Percentiles rank a stretch among this genome's conserved stretches.
Evolutionary conservation across 176 grass and related monocot genomes (phyloP).

Genomic region (Bolboschoenus planiculmis): DNA sequence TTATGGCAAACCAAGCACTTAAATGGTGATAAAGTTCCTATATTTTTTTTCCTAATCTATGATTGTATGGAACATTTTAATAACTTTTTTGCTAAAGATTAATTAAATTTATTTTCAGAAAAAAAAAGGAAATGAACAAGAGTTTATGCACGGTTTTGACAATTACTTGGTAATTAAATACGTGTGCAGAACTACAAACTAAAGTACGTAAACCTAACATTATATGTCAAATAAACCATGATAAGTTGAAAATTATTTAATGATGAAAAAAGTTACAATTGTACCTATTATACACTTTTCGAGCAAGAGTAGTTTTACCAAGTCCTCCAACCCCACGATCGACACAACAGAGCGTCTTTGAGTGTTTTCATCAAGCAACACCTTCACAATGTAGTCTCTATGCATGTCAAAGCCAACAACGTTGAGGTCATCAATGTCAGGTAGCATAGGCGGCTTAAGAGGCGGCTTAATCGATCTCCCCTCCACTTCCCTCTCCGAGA

Average conservation of each 20-base stretch:
- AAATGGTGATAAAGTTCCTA: too few species aligned
- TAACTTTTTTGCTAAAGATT: neutral
- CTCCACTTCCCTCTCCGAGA: neutral
- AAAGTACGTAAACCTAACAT: too few species aligned
- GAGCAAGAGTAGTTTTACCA: neutral
- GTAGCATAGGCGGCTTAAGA: neutral
- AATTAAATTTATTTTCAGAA: neutral
- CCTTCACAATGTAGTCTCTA: neutral
- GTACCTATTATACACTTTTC: neutral
- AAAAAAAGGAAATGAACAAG: neutral
- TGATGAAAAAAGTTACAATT: too few species aligned
- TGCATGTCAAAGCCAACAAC: neutral
- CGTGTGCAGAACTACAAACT: too few species aligned
- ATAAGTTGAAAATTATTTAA: neutral
- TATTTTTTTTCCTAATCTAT: too few species aligned
- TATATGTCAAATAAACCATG: too few species aligned
- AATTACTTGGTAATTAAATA: too few species aligned
- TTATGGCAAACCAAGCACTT: too few species aligned
- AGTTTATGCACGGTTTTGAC: too few species aligned
- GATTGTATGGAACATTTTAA: too few species aligned
- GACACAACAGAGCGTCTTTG: neutral
- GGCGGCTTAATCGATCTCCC: neutral
- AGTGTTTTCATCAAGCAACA: neutral
- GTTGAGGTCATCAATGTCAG: neutral
- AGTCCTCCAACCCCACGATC: neutral